Evolutionary conservation across 73 alveolate species (phyloP).

Genomic region (Tetrahymena malaccensis): DNA sequence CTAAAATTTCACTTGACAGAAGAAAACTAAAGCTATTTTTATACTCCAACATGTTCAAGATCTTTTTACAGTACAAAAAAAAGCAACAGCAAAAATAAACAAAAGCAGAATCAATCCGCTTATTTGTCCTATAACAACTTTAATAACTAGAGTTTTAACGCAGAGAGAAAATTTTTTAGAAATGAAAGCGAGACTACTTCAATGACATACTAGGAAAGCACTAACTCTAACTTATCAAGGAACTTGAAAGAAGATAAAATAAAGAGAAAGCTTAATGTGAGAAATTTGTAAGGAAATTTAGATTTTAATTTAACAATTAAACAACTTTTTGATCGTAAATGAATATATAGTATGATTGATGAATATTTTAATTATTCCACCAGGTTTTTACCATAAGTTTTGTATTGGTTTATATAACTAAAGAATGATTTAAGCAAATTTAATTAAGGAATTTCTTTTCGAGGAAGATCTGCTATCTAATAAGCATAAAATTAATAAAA

Average conservation of each 20-base stretch:
- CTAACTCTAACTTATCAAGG: neutral
- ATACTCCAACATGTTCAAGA: neutral
- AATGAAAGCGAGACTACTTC: neutral
- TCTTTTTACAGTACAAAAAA: neutral
- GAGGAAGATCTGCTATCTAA: neutral
- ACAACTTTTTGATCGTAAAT: neutral
- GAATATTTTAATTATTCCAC: neutral
- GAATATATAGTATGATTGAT: neutral
- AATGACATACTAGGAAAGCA: neutral
- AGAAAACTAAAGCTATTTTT: neutral
- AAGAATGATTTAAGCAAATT: neutral
- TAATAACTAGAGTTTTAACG: neutral
- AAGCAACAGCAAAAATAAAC: neutral
- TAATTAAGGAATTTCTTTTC: too few species aligned
- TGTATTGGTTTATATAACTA: neutral
- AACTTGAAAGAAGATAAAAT: neutral
- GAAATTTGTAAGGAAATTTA: neutral
- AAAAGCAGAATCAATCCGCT: neutral
- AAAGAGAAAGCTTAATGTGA: neutral
- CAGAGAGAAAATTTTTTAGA: neutral
- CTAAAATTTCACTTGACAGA: neutral
- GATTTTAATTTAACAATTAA: neutral
- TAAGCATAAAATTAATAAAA: too few species aligned
- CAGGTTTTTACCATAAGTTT: neutral
- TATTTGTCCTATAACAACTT: neutral